Base-by-base conservation (phyloP, 768 basidiomycete species). In the Trametopsis cervina region DNA sequence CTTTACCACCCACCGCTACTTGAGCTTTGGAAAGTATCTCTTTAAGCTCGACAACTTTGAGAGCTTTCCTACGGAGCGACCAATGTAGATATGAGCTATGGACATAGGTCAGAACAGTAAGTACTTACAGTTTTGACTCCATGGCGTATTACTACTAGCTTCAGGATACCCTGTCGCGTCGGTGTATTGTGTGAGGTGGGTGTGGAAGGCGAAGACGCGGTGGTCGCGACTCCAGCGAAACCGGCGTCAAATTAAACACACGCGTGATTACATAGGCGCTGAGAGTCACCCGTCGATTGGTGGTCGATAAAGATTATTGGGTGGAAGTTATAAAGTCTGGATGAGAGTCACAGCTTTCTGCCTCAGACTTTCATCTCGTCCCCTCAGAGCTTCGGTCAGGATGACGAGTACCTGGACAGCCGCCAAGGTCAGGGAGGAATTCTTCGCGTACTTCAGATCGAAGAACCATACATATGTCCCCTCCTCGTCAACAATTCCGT, bases 401-500 rank as follows among this genome's bases (percentile, higher is more conserved):
- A 52, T 52, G 51, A 22, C 54, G 51, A 46, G 54, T 21, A 27
- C 75, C 20, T 95, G 90, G 92, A 73, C 93, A 12, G 83, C 96
- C n/a, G 59, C 69, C 33, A 82, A 76, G 63, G 83, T 98, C 51
- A 81, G 96, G 56, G 71, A 93, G 57, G 82, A 89, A 51, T 99
- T 91, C 72, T 91, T 98, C 67, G 74, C 86, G 54, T 98, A 80
- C 70, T 99, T 98, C 69, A 73, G 74, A 48, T 70, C 73, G 39
- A 81, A 80, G 56, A 75, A 78, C 54, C 96, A 99, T 65, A 83
- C 85, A 20, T 95, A 89, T 63, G 88, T 93, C 45, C 85, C 86
- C 5, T 93, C 89, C 24, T 94, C 91, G 2, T 76, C 89, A 1
- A 95, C 93, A 33, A 87, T 99, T 54, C 96, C 96, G 1, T 97